phyloP scores from a whole-genome alignment of 2,329 filamentous ascomycete genomes.

The Blastomyces parvus region DNA sequence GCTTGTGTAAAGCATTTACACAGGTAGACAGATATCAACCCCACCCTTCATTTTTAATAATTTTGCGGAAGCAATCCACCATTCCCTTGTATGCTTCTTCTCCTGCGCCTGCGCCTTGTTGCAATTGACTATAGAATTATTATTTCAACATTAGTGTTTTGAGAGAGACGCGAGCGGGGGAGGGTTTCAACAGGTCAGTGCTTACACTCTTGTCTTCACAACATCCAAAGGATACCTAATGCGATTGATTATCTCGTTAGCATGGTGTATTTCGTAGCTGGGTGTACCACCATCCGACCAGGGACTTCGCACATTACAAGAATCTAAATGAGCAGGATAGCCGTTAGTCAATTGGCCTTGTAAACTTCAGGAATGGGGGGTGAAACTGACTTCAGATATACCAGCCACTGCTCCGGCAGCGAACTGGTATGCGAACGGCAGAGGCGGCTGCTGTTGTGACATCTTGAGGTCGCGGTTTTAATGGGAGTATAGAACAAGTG shows the following conservation, averaged over 20 bases:
- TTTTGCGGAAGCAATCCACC: slow-evolving; percentile 96
- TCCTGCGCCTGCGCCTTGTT: slow-evolving; percentile 62
- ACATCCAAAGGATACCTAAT: slow-evolving; percentile 94
- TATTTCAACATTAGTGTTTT: slow-evolving; percentile 4
- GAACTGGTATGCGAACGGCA: slow-evolving; percentile 93
- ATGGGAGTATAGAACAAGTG: not conserved
- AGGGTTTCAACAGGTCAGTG: slow-evolving; percentile 17
- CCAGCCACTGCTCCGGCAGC: slow-evolving; percentile 91
- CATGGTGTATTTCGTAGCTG: not conserved
- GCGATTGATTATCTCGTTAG: slow-evolving; percentile 8
- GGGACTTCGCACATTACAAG: slow-evolving; percentile 61
- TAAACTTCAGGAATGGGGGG: not conserved
- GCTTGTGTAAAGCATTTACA: not conserved
- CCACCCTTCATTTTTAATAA: slow-evolving; percentile 89
- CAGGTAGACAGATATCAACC: slow-evolving; percentile 18
- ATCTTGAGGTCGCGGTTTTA: slow-evolving; percentile 37
- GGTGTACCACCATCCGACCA: not conserved
- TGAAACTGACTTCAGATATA: slow-evolving; percentile 74
- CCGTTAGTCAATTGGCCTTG: slow-evolving; percentile 16
- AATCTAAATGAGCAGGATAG: slow-evolving; percentile 50
- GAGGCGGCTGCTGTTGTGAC: slow-evolving; percentile 55
- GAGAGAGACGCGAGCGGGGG: not conserved
- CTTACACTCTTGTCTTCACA: slow-evolving; percentile 94
- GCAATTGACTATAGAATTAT: slow-evolving; percentile 58
- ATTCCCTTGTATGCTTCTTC: slow-evolving; percentile 91